These are phyloP conservation scores for Glycyrrhiza uralensis DNA, from an alignment of 306 rosid species.

Conservation along the genomic window DNA sequence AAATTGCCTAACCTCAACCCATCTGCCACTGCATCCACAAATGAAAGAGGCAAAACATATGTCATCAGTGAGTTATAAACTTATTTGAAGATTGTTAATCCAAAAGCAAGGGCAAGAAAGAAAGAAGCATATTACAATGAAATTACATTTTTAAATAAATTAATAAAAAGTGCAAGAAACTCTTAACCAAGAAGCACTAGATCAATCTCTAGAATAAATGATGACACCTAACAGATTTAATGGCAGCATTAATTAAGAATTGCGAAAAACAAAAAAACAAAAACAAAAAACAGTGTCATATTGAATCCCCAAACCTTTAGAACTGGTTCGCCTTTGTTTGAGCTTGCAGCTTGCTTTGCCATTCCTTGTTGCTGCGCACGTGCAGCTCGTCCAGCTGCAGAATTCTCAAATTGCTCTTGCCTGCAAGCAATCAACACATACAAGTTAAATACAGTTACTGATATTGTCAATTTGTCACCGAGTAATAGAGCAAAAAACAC, in stretches of 20 bases:
- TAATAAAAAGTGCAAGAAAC: not conserved
- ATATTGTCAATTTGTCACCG: not conserved
- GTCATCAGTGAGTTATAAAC: slow-evolving; percentile 17
- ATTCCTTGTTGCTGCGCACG: slow-evolving; percentile 69
- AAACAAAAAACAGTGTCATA: not conserved
- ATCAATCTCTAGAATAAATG: not conserved
- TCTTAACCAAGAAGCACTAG: not conserved
- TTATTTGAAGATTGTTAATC: not conserved
- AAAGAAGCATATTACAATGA: slow-evolving; percentile 8
- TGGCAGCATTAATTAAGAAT: not conserved
- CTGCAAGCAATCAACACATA: slow-evolving; percentile 42
- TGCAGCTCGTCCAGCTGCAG: slow-evolving; percentile 89
- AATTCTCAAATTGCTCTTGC: slow-evolving; percentile 75
- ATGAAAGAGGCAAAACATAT: slow-evolving; percentile 22
- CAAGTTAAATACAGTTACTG: not conserved
- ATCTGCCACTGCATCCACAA: slow-evolving; percentile 84
- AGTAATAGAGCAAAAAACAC: not conserved
- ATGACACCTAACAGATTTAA: not conserved
- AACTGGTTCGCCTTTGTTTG: slow-evolving; percentile 75
- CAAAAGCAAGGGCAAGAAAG: slow-evolving; percentile 11
- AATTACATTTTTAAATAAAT: not conserved
- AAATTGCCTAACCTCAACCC: slow-evolving; percentile 49
- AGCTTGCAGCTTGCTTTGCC: slow-evolving; percentile 66
- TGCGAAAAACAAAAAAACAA: too few relatives aligned
- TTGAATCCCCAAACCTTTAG: slow-evolving; percentile 52